Evolutionary conservation across 768 basidiomycete genomes (phyloP).

Genomic region (Phylloporus arenicola): DNA sequence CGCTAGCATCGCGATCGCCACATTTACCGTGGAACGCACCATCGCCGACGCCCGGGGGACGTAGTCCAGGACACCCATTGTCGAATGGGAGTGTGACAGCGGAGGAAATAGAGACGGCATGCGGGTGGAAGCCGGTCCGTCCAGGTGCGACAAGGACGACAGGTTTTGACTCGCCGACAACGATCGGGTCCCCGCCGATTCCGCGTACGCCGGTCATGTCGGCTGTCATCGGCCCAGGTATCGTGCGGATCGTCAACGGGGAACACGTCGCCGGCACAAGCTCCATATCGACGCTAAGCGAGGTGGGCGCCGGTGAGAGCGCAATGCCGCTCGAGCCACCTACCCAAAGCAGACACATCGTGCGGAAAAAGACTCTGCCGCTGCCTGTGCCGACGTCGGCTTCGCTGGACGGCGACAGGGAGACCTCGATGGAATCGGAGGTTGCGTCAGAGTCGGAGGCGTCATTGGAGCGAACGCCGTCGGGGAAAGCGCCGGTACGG

Average conservation of each 20-base stretch:
- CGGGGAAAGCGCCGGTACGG: slow-evolving; percentile 35
- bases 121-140: slow-evolving; percentile 26
- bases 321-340: slow-evolving; percentile 23
- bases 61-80: slow-evolving; percentile 16
- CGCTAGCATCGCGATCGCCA: slow-evolving; percentile 42
- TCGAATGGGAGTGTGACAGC: slow-evolving; percentile 15
- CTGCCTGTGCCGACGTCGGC: slow-evolving; percentile 4
- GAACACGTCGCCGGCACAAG: slow-evolving; percentile 21
- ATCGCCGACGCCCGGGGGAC: slow-evolving; percentile 38
- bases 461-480: slow-evolving; percentile 26
- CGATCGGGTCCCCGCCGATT: slow-evolving; percentile 35
- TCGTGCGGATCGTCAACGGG: slow-evolving; percentile 28
- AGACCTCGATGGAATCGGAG: slow-evolving; percentile 25
- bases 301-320: slow-evolving; percentile 20
- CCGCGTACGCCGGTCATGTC: slow-evolving; percentile 36
- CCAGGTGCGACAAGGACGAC: slow-evolving; percentile 5
- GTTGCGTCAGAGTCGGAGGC: slow-evolving; percentile 26
- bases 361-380: slow-evolving; percentile 38
- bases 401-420: slow-evolving; percentile 19
- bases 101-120: slow-evolving; percentile 21
- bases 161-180: slow-evolving; percentile 35
- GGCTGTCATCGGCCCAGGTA: slow-evolving; percentile 5
- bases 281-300: slow-evolving; percentile 29
- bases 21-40: slow-evolving; percentile 28
- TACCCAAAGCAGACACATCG: slow-evolving; percentile 24